phyloP scores from a whole-genome alignment of 306 rosid genomes.

The Cercis canadensis region DNA sequence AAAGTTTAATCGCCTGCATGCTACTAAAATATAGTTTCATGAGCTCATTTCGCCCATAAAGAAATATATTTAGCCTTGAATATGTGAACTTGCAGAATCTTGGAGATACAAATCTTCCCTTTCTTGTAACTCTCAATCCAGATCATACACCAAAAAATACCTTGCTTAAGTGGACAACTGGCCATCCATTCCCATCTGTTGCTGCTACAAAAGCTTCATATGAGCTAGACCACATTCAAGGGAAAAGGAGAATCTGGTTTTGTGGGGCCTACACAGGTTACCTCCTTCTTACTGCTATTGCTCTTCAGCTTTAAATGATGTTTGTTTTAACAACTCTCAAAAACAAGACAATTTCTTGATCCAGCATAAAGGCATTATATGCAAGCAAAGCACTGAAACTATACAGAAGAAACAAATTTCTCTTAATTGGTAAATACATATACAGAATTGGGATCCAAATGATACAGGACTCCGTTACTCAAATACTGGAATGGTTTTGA shows the following conservation, averaged over 20 bases:
- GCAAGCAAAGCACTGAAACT: too few relatives aligned
- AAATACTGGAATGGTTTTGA: too few relatives aligned
- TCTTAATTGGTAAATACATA: too few relatives aligned
- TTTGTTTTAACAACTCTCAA: not conserved
- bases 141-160: conserved; percentile 64
- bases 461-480: not conserved
- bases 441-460: too few relatives aligned
- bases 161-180: conserved; percentile 78
- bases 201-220: conserved; percentile 78
- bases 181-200: conserved; percentile 88
- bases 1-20: not conserved
- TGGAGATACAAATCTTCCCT: conserved; percentile 63
- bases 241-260: conserved; percentile 90
- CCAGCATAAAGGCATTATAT: not conserved
- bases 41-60: not conserved
- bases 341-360: not conserved
- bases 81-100: conserved; percentile 64
- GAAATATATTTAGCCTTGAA: not conserved
- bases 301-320: not conserved
- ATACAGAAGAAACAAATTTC: too few relatives aligned
- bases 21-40: not conserved
- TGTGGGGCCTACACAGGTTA: conserved; percentile 89
- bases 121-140: conserved; percentile 88
- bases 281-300: conserved; percentile 23
- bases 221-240: conserved; percentile 77